Conservation (phyloP, 768 basidiomycete genomes). For the Lentinus tigrinus region DNA sequence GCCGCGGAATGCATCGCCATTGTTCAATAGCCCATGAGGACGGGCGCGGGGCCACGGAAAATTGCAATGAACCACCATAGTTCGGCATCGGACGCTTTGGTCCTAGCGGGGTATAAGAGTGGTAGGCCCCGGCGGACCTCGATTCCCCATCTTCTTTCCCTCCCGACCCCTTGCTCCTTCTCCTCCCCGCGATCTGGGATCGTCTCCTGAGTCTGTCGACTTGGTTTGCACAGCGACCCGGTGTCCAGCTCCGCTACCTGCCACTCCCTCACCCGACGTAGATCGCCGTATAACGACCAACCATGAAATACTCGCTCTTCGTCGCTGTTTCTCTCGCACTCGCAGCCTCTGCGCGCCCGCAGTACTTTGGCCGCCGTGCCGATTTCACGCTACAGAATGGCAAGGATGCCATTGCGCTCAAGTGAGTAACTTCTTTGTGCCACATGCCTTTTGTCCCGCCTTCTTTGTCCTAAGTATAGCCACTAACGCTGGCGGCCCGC, state of each 20-base stretch:
- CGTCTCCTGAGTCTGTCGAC: constrained; percentile 10
- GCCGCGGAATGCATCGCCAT: background rate
- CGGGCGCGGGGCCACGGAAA: too few relatives aligned
- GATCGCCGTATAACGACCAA: constrained; percentile 9
- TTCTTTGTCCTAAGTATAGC: background rate
- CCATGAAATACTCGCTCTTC: constrained; percentile 41
- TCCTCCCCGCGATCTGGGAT: constrained; percentile 10
- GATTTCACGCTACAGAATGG: constrained; percentile 27
- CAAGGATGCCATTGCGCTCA: constrained; percentile 28
- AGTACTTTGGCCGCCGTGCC: constrained; percentile 12
- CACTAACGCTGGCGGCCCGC: background rate
- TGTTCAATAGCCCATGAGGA: background rate
- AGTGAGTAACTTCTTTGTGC: constrained; percentile 18
- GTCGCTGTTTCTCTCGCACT: constrained; percentile 30
- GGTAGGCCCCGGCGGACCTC: background rate
- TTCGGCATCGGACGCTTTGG: background rate
- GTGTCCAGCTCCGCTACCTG: constrained; percentile 12
- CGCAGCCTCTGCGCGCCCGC: constrained; percentile 26
- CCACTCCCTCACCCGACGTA: constrained; percentile 14
- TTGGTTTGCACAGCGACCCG: constrained; percentile 10
- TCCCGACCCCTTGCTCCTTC: background rate
- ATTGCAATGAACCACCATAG: too few relatives aligned
- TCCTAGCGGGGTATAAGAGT: background rate
- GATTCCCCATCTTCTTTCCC: background rate
- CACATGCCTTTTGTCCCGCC: background rate